Conservation (phyloP, 805 yeast species). For the Hanseniaspora singularis region DNA sequence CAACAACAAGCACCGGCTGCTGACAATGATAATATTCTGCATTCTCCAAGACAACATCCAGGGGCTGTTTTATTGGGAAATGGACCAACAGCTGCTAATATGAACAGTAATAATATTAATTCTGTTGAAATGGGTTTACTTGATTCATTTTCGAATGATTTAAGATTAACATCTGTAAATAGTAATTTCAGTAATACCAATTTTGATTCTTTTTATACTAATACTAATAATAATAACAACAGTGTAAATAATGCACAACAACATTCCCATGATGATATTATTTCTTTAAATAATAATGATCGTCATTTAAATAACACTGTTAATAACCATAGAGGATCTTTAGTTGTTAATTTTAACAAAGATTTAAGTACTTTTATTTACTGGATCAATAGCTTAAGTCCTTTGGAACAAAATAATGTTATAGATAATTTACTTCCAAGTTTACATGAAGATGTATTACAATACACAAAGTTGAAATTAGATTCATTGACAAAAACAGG, state of each 20-base stretch:
- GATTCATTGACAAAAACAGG: slow-evolving; percentile 28
- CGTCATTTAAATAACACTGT: background rate
- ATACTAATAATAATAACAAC: background rate
- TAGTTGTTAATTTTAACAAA: slow-evolving; percentile 33
- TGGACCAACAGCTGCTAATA: slow-evolving; percentile 18
- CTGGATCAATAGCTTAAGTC: slow-evolving; percentile 41
- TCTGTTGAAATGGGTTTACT: slow-evolving; percentile 18
- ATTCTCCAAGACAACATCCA: slow-evolving; percentile 31
- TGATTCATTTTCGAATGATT: slow-evolving; percentile 7
- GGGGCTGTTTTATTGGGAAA: slow-evolving; percentile 34
- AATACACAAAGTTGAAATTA: slow-evolving; percentile 38
- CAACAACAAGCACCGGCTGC: slow-evolving; percentile 1
- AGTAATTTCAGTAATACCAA: slow-evolving; percentile 11
- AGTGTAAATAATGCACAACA: too few relatives aligned
- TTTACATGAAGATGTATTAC: slow-evolving; percentile 41
- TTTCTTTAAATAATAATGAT: background rate
- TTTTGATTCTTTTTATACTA: slow-evolving; percentile 1
- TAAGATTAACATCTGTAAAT: slow-evolving; percentile 3
- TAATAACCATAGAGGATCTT: slow-evolving; percentile 17
- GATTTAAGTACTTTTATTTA: slow-evolving; percentile 40
- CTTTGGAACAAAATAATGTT: slow-evolving; percentile 42
- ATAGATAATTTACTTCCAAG: slow-evolving; percentile 42
- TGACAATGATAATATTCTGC: slow-evolving; percentile 7
- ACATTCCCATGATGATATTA: slow-evolving; percentile 5
- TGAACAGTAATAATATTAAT: slow-evolving; percentile 18